Percentiles rank a stretch among this genome's conserved stretches.
Conservation (phyloP, 306 rosid genomes). For the Malus asiatica region DNA sequence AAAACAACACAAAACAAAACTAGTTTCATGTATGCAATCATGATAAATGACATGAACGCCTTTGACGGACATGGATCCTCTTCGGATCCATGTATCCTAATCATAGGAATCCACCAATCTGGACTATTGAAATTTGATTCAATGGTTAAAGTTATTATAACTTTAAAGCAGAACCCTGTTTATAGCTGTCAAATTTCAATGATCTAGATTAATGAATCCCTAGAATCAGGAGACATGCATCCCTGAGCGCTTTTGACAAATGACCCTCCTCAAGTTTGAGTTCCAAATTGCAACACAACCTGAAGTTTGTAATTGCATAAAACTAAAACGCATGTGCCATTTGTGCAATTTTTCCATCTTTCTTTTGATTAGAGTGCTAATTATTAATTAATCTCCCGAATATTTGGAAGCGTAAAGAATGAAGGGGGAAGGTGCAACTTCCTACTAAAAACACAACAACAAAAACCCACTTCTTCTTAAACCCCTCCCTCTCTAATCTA, state of each 20-base stretch:
- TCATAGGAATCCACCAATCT: too few species aligned
- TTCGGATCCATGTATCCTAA: too few species aligned
- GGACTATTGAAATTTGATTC: too few species aligned
- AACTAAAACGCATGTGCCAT: neutral
- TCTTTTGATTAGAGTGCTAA: neutral
- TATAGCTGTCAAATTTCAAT: too few species aligned
- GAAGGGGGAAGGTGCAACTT: conserved; percentile 5
- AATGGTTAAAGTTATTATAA: too few species aligned
- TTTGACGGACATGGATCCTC: neutral
- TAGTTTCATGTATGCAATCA: neutral
- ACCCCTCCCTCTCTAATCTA: neutral
- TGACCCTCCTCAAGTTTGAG: neutral
- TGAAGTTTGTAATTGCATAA: too few species aligned
- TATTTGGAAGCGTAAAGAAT: neutral
- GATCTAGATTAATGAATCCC: too few species aligned
- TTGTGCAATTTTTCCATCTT: neutral
- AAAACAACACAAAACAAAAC: too few species aligned
- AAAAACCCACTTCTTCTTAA: conserved; percentile 3
- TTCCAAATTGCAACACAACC: neutral
- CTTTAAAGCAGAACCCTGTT: too few species aligned
- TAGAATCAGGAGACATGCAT: too few species aligned
- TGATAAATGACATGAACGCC: neutral
- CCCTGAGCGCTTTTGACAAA: too few species aligned
- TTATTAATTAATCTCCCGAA: neutral
- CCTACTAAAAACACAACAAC: neutral